Evolutionary conservation across 192 early-diverging fungal species (phyloP).

Genomic region (Backusella sp.): DNA sequence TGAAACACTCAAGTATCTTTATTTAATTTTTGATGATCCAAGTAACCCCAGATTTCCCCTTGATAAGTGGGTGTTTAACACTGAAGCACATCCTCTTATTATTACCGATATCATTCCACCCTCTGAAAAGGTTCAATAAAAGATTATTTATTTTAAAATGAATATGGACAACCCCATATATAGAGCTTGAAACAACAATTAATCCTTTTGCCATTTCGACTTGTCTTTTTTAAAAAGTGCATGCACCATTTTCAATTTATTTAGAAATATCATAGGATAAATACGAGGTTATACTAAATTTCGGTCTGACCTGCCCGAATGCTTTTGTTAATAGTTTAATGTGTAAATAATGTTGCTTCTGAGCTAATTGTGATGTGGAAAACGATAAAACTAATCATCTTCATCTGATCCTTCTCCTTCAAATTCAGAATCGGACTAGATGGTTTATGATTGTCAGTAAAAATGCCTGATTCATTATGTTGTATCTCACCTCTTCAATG

Average conservation of each 20-base stretch:
- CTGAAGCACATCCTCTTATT: slow-evolving; percentile 88
- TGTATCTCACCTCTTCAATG: background rate
- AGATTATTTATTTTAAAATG: background rate
- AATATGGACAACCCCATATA: background rate
- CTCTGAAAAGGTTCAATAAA: background rate
- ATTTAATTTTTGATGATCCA: slow-evolving; percentile 73
- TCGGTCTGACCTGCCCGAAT: background rate
- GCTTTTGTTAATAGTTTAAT: background rate
- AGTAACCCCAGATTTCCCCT: slow-evolving; percentile 55
- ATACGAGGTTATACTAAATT: too few relatives aligned
- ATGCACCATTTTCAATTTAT: too few relatives aligned
- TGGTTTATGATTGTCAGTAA: background rate
- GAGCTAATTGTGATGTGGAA: background rate
- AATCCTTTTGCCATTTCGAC: too few relatives aligned
- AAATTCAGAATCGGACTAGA: slow-evolving; percentile 1
- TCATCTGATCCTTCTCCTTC: background rate
- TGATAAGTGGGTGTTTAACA: slow-evolving; percentile 89
- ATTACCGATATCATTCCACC: slow-evolving; percentile 25
- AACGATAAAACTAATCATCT: background rate
- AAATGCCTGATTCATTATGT: background rate
- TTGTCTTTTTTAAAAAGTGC: too few relatives aligned
- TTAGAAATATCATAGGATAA: too few relatives aligned
- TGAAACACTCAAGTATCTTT: slow-evolving; percentile 96
- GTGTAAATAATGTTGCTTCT: background rate
- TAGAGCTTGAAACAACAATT: too few relatives aligned